These are phyloP conservation scores for Lepidopterella palustris DNA, from an alignment of 495 filamentous ascomycete species.

Conservation along the genomic window DNA sequence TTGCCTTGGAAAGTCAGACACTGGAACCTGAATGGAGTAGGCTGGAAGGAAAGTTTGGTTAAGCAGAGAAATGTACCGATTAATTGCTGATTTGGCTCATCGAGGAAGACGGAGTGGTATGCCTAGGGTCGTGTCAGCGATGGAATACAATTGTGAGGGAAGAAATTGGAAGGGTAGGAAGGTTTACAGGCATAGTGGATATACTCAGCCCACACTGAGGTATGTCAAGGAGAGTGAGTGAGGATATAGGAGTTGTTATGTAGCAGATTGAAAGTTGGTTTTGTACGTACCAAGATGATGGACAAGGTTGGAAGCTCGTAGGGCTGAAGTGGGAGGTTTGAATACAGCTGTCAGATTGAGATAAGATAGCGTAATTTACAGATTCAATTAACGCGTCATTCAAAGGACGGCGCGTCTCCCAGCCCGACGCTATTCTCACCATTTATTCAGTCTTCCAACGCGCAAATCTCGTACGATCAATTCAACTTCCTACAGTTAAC, in stretches of 20 bases:
- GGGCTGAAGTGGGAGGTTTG: slow-evolving; percentile 21
- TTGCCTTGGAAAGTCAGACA: slow-evolving; percentile 58
- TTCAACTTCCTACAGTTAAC: background rate
- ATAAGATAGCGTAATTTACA: slow-evolving; percentile 9
- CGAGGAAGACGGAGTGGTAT: slow-evolving; percentile 91
- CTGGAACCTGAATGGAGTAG: background rate
- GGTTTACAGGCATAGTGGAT: slow-evolving; percentile 49
- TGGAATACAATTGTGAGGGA: too few relatives aligned
- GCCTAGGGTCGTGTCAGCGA: slow-evolving; percentile 48
- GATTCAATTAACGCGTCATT: slow-evolving; percentile 23
- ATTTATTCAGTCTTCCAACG: background rate
- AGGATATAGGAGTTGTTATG: background rate
- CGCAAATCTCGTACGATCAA: background rate
- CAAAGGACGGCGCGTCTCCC: slow-evolving; percentile 14
- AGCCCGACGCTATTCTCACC: background rate
- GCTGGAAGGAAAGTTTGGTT: slow-evolving; percentile 14
- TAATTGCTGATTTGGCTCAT: slow-evolving; percentile 62
- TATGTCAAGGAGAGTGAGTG: too few relatives aligned
- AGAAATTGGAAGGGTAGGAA: background rate
- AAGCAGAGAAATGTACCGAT: slow-evolving; percentile 47
- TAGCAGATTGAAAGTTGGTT: slow-evolving; percentile 4
- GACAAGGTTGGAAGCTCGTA: slow-evolving; percentile 19
- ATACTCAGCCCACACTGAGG: background rate
- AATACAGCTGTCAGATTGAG: slow-evolving; percentile 1
- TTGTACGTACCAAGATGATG: slow-evolving; percentile 8